Base-by-base conservation (phyloP, 2,329 filamentous ascomycete genomes). In the Colletotrichum spaethianum region DNA sequence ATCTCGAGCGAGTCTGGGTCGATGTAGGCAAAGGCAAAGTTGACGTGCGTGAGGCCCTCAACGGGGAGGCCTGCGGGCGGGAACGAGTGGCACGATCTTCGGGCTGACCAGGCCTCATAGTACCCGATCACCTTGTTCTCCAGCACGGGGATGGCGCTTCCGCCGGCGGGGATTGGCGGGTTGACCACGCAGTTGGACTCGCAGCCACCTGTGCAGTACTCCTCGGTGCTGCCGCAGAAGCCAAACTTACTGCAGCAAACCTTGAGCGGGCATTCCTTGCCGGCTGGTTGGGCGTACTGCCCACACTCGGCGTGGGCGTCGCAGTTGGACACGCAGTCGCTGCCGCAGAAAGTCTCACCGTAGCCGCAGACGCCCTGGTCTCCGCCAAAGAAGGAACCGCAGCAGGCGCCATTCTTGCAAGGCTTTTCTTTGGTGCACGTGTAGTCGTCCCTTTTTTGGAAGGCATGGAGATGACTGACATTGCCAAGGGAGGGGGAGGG, bases 101-200 rank as follows among this genome's bases (percentile, higher is more conserved):
- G 26, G 31, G 23, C 23, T 8, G 31, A 53, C 64, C 63, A 74
- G 20, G 48, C 40, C 8, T 73, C 73, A 7, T 62, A 68, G 31
- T 74, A 72, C 2, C 64, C 73, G 9, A 74, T 70, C 4, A 73
- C 57, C 26, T 31, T 55, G 16, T 53, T 64, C 14, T 55, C 26
- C 9, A 64, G 60, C 3, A 63, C 60, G 28, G 20, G 38, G 7
- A 28, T 53, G 60, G 28, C 44, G 44, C 38, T 33, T 26, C 61
- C 46, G 23, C 61, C 46, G 33, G 46, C n/a, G 31, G 61, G 46
- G 2, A 55, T 42, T 82, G 0, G 73, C 82, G 0, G 83, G 72
- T 23, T 26, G 26, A 46, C 2, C 4, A 53, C 63, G 63, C 70
- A 57, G 1, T 63, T 63, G 42, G 38, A 31, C n/a, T 48, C 36